Percentiles rank a stretch among this genome's conserved stretches.
Conservation (phyloP, 495 filamentous ascomycete genomes). For the Zalerion maritima region DNA sequence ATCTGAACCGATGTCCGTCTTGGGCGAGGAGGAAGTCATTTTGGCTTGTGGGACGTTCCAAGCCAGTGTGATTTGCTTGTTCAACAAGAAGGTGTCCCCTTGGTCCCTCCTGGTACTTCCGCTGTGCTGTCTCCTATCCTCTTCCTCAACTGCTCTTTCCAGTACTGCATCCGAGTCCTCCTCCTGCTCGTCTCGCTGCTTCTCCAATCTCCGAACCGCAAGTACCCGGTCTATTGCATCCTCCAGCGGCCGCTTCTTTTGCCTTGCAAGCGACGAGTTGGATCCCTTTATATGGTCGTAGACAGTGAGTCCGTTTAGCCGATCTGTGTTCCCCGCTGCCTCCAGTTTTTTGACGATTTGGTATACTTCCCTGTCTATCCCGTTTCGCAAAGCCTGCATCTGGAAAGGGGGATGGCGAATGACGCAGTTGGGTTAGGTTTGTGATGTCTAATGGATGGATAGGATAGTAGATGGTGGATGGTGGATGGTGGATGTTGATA, state of each 20-base stretch:
- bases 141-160: constrained; percentile 41
- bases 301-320: constrained; percentile 44
- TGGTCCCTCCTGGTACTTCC: constrained; percentile 12
- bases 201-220: constrained; percentile 53
- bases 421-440: too few relatives aligned
- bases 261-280: constrained; percentile 70
- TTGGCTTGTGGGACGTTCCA: constrained; percentile 1
- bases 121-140: constrained; percentile 12
- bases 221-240: constrained; percentile 79
- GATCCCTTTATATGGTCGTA: constrained; percentile 69
- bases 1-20: constrained; percentile 13
- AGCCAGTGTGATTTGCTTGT: constrained; percentile 17
- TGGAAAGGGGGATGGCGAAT: too few relatives aligned
- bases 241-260: constrained; percentile 65
- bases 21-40: constrained; percentile 2
- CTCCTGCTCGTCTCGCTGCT: constrained; percentile 36
- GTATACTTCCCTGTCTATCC: constrained; percentile 39
- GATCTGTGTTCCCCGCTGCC: constrained; percentile 17
- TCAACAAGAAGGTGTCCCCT: constrained; percentile 9
- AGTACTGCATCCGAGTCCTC: constrained; percentile 46
- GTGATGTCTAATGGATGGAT: too few relatives aligned
- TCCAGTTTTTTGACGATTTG: constrained; percentile 59
- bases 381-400: too few relatives aligned
- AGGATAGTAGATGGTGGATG: too few relatives aligned
- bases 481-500: too few relatives aligned